phyloP scores from a whole-genome alignment of 164 flowering plant species.

The Vitis rotundifolia region DNA sequence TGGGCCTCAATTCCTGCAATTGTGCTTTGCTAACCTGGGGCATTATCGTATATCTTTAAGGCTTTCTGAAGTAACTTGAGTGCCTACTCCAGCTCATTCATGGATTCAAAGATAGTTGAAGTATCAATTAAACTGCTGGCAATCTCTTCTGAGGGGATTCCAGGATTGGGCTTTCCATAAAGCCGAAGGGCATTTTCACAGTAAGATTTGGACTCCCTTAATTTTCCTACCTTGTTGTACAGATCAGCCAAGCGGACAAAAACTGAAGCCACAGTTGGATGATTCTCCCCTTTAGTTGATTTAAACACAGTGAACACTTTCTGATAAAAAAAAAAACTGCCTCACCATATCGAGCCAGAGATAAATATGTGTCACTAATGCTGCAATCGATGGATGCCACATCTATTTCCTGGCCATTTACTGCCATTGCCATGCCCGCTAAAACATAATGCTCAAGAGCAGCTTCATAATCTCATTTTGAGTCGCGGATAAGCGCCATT shows the following conservation, averaged over 20 bases:
- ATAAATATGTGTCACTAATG: slow-evolving; percentile 54
- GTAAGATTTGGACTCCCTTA: not conserved
- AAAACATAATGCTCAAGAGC: slow-evolving; percentile 53
- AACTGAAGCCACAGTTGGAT: slow-evolving; percentile 21
- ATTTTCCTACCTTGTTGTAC: slow-evolving; percentile 6
- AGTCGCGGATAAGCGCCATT: slow-evolving; percentile 55
- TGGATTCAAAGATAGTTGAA: slow-evolving; percentile 20
- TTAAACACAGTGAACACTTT: slow-evolving; percentile 46
- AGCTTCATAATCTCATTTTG: slow-evolving; percentile 51
- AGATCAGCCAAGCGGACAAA: slow-evolving; percentile 25
- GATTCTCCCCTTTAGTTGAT: slow-evolving; percentile 30
- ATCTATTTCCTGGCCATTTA: slow-evolving; percentile 39
- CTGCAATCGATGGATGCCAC: slow-evolving; percentile 48
- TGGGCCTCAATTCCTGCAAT: slow-evolving; percentile 1
- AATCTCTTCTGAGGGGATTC: slow-evolving; percentile 14
- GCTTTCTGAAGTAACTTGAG: slow-evolving; percentile 22
- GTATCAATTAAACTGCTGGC: slow-evolving; percentile 13
- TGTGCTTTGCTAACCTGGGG: slow-evolving; percentile 12
- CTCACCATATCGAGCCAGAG: slow-evolving; percentile 52
- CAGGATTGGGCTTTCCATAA: slow-evolving; percentile 5
- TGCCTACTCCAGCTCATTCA: slow-evolving; percentile 20
- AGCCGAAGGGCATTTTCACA: slow-evolving; percentile 11
- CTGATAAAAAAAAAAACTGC: slow-evolving; percentile 50
- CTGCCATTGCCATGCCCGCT: slow-evolving; percentile 49
- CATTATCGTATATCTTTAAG: not conserved